Evolutionary conservation across 495 filamentous ascomycete genomes (phyloP).

Genomic region (Pyrenula aspistea): DNA sequence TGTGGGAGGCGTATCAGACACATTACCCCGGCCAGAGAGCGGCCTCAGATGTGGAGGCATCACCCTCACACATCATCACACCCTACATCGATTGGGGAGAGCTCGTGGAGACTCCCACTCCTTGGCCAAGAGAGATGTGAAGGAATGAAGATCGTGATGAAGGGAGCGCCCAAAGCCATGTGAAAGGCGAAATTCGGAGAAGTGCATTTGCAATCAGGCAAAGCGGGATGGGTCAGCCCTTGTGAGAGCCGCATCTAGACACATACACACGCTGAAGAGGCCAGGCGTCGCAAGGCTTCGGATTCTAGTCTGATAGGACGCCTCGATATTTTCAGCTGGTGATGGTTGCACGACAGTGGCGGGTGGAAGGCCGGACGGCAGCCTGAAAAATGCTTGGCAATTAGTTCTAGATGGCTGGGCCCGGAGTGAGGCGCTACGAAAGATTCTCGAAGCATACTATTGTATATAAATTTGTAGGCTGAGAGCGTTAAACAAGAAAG

Average conservation of each 20-base stretch:
- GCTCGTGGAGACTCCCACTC: too few relatives aligned
- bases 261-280: too few relatives aligned
- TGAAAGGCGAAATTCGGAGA: not conserved
- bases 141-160: too few relatives aligned
- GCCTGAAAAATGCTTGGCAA: not conserved
- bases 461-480: too few relatives aligned
- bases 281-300: too few relatives aligned
- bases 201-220: not conserved
- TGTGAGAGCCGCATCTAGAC: too few relatives aligned
- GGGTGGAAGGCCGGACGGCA: not conserved
- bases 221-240: not conserved
- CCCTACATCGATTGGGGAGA: not conserved
- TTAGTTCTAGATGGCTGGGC: too few relatives aligned
- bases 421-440: too few relatives aligned
- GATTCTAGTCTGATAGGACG: not conserved
- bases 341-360: not conserved
- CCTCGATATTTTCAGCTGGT: not conserved
- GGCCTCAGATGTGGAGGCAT: not conserved
- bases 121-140: too few relatives aligned
- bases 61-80: not conserved
- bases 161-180: too few relatives aligned
- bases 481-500: too few relatives aligned
- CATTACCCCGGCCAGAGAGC: not conserved
- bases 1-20: not conserved
- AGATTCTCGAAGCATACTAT: too few relatives aligned